Conservation (phyloP, 2,329 filamentous ascomycete species). For the Ceratocystis albifundus region DNA sequence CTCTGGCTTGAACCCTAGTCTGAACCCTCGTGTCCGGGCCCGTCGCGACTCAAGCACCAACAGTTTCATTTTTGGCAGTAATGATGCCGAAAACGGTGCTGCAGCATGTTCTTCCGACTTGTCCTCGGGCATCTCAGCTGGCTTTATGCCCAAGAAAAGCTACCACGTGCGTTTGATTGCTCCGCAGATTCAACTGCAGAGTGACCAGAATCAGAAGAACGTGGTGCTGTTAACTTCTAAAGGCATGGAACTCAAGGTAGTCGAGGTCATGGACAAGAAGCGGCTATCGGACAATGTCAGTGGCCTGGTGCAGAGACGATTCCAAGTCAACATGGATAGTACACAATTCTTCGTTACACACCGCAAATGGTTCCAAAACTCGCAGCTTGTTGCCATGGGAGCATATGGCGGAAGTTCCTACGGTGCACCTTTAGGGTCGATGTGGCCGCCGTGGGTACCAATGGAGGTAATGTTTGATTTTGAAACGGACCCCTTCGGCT, state of each 20-base stretch:
- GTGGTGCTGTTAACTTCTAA: conserved; percentile 96
- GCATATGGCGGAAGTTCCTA: conserved; percentile 83
- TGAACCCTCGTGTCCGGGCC: conserved; percentile 1
- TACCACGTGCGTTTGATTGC: conserved; percentile 93
- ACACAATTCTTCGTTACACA: conserved; percentile 97
- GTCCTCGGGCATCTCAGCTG: conserved; percentile 66
- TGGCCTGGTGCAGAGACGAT: conserved; percentile 86
- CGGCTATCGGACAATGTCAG: conserved; percentile 85
- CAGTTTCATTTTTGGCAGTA: conserved; percentile 18
- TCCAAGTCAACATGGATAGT: conserved; percentile 91
- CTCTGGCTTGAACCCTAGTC: neutral
- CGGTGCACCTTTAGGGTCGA: conserved; percentile 68
- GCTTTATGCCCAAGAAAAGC: conserved; percentile 82
- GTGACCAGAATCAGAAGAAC: conserved; percentile 93
- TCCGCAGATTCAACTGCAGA: conserved; percentile 94
- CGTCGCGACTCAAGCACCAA: conserved; percentile 20
- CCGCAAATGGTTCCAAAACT: conserved; percentile 68
- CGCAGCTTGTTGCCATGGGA: conserved; percentile 66
- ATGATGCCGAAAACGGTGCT: conserved; percentile 32
- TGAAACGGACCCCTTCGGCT: conserved; percentile 85
- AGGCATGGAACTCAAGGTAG: conserved; percentile 93
- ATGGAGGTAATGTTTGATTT: conserved; percentile 99
- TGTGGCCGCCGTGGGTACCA: conserved; percentile 97
- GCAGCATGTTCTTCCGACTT: conserved; percentile 36
- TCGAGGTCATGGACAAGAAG: conserved; percentile 96